These are phyloP conservation scores for Bocquillonia castaneifolia DNA, from an alignment of 441 rosid species.

Conservation along the genomic window DNA sequence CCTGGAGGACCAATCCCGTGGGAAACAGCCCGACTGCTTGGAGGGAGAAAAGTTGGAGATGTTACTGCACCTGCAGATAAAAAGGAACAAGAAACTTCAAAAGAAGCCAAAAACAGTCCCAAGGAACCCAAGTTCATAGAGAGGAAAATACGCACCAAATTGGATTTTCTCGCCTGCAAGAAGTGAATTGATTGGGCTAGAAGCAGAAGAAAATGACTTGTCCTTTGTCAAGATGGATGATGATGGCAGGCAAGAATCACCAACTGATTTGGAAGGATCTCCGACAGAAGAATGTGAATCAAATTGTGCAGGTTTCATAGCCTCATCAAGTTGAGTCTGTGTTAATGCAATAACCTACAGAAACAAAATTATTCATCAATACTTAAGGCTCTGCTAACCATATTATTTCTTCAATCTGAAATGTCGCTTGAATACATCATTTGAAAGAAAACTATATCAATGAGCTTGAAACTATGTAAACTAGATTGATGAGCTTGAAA, in stretches of 20 bases:
- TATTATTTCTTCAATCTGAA: background rate
- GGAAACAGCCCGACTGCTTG: constrained; percentile 44
- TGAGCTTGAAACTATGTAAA: background rate
- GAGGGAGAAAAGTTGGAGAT: constrained; percentile 68
- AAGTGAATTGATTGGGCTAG: constrained; percentile 76
- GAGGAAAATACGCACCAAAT: constrained; percentile 60
- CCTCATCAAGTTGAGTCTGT: constrained; percentile 92
- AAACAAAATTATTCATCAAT: constrained; percentile 23
- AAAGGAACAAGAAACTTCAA: constrained; percentile 19
- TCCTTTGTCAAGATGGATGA: constrained; percentile 55
- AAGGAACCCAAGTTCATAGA: background rate
- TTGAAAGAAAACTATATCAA: background rate
- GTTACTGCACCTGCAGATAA: constrained; percentile 77
- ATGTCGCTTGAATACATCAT: background rate
- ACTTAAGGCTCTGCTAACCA: background rate
- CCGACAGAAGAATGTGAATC: constrained; percentile 62
- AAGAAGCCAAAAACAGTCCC: background rate
- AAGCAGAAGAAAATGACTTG: constrained; percentile 55
- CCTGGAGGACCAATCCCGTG: constrained; percentile 64
- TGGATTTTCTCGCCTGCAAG: constrained; percentile 97
- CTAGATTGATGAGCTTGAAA: background rate
- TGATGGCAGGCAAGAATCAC: constrained; percentile 48
- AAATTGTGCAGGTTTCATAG: constrained; percentile 75
- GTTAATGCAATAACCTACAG: constrained; percentile 76
- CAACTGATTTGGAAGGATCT: constrained; percentile 48